A percentile compares a stretch with the other conserved stretches of the same genome.
These are phyloP conservation scores for Fusarium chaquense DNA, from an alignment of 2,329 filamentous ascomycete species.

Conservation along the genomic window DNA sequence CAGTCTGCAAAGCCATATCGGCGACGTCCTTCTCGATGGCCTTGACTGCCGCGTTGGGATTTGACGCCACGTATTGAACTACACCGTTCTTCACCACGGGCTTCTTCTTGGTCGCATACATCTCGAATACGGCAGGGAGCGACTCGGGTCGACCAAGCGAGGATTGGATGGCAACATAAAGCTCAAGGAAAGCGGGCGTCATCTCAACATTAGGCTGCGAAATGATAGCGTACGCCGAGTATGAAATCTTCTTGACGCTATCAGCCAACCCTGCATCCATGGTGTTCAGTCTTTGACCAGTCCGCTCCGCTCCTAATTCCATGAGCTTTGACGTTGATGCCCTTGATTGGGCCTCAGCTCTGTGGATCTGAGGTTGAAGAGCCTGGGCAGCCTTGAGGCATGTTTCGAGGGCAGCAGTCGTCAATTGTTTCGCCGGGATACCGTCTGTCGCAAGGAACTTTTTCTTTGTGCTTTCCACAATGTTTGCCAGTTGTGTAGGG, in stretches of 20 bases:
- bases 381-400: slow-evolving; percentile 60
- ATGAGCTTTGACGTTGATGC: slow-evolving; percentile 68
- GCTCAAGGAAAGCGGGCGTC: slow-evolving; percentile 75
- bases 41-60: slow-evolving; percentile 75
- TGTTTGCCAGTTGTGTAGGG: slow-evolving; percentile 55
- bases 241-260: slow-evolving; percentile 65
- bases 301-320: slow-evolving; percentile 56
- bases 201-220: slow-evolving; percentile 83
- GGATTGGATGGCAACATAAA: slow-evolving; percentile 82
- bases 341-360: slow-evolving; percentile 55
- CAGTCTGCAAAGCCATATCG: slow-evolving; percentile 79
- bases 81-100: slow-evolving; percentile 71
- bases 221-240: slow-evolving; percentile 76
- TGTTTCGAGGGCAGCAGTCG: slow-evolving; percentile 58
- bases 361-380: slow-evolving; percentile 57
- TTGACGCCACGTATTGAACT: slow-evolving; percentile 70
- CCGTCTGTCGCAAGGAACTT: slow-evolving; percentile 59
- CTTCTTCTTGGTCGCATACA: slow-evolving; percentile 86
- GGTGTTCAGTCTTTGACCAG: slow-evolving; percentile 47
- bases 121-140: slow-evolving; percentile 81
- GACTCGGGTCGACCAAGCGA: slow-evolving; percentile 79
- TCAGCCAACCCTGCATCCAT: slow-evolving; percentile 56
- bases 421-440: slow-evolving; percentile 59
- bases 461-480: slow-evolving; percentile 58
- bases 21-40: slow-evolving; percentile 80